Base-by-base conservation (phyloP, 2,329 filamentous ascomycete genomes). In the Cercospora nicotianae region DNA sequence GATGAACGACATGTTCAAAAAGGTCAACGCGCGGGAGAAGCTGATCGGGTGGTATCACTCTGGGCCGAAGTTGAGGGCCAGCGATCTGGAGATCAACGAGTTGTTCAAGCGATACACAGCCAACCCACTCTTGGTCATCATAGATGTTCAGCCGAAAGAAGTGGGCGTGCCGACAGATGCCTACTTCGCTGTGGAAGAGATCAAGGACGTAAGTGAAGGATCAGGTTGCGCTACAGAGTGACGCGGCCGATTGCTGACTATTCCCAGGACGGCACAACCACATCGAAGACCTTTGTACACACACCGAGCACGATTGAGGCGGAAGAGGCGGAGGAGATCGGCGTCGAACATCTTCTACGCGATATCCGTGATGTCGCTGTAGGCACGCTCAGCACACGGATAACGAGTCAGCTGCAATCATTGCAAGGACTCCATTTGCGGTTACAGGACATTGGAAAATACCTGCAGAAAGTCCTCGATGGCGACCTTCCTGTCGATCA, bases 1-100 rank as follows among this genome's bases (percentile, higher is more conserved):
- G 75, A 99, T 99, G 95, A 96, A 95, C 83, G 95, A 98, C 82
- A 99, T 99, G 95, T 99, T 99, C 87, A 99, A 99, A 86, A 98
- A 98, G 84, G 94, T 99, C 86, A 99, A 99, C 84, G 95, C 95
- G 69, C 87, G 92, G 72, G 95, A 99, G 85, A 98, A 98, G 89
- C 87, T 99, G 80, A 96, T 99, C 86, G 95, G 95, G 78, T 99
- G 95, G 95, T 99, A 99, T 82, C 95, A 99, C 83, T 96, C 95
- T 20, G 95, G 95, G 51, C 95, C 95, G 45, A 99, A 98, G 86
- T 86, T 99, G 77, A 90, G 95, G 79, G 94, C 94, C 65, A 97
- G 95, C 57, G 95, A 99, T 85, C 84, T 99, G 74, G 92, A 98
- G 84, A 97, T 99, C 90, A 99, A 99, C 83, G 95, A 99, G 83